Evolutionary conservation across 768 basidiomycete species (phyloP).

Genomic region (Kwoniella botswanensis): DNA sequence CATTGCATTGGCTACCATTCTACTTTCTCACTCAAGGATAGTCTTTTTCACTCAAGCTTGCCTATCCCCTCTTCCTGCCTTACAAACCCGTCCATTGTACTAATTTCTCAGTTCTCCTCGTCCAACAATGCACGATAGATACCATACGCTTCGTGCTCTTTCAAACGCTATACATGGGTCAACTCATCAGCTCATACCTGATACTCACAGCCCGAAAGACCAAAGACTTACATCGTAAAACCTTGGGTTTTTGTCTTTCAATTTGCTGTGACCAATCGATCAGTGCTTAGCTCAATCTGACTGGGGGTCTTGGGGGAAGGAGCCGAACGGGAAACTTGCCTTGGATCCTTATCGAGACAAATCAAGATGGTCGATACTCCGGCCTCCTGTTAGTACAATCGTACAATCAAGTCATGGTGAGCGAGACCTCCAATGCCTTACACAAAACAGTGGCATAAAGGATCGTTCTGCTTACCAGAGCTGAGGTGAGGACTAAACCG

Average conservation of each 20-base stretch:
- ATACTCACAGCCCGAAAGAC: no score
- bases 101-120: background rate
- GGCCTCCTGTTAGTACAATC: conserved; percentile 9
- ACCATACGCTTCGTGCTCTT: background rate
- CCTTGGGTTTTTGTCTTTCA: background rate
- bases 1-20: no score
- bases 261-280: no score
- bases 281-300: no score
- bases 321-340: background rate
- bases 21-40: no score
- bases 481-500: conserved; percentile 18
- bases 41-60: no score
- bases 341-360: conserved; percentile 14
- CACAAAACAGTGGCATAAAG: no score
- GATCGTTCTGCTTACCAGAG: background rate
- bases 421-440: background rate
- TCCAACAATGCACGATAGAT: background rate
- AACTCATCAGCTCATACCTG: background rate
- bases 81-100: no score
- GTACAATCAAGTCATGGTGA: background rate
- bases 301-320: background rate
- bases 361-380: conserved; percentile 21
- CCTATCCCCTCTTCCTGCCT: no score
- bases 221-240: background rate
- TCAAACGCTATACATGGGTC: background rate